Evolutionary conservation across 306 rosid genomes (phyloP), one percentile per base, ranked within the genome.

Genomic region (Boehmeria nivea): DNA sequence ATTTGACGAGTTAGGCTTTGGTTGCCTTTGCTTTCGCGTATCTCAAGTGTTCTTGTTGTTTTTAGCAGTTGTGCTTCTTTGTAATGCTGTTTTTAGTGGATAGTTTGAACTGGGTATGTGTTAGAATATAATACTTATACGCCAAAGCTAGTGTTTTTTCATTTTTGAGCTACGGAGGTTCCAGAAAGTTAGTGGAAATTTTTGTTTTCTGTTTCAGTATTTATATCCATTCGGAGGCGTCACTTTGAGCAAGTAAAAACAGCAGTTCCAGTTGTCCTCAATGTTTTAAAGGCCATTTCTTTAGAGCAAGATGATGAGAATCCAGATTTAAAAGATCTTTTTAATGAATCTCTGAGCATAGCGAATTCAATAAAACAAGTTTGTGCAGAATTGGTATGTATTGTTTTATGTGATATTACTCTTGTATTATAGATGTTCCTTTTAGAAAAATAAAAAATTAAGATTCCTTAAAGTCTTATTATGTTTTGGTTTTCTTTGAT

Each of bases 201-300:
- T 54, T 47, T 56, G 49, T 53, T 58, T 76, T 58, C 26, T 57
- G 62, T 75, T 80, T 65, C 89, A 91, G 99, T 78, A 50, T 43
- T 91, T 66, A 43, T 71, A 45, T 82, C 82, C 72, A 80, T 84
- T 70, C 70, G 44, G 69, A 91, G 85, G 85, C 99, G 72, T 71
- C 95, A 81, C 53, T 91, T 70, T 69, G 86, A 83, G 80, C 96
- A 84, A 76, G 72, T 77, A 57, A 87, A 77, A 73, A 82, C 26
- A 43, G 82, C 79, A 23, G 43, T 79, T 77, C 87, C 95, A 15
- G 56, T 84, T 66, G 77, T 84, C 64, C 83, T 91, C 54, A 73
- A 75, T 71, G 89, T 82, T 60, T 64, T 91, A 72, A 81, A 82
- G 76, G 63, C 69, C 10, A 66, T 65, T 54, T 72, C 83, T 62